These are phyloP conservation scores for Phytopythium chamaehyphon DNA, from an alignment of 352 stramenopile genomes.

Conservation along the genomic window DNA sequence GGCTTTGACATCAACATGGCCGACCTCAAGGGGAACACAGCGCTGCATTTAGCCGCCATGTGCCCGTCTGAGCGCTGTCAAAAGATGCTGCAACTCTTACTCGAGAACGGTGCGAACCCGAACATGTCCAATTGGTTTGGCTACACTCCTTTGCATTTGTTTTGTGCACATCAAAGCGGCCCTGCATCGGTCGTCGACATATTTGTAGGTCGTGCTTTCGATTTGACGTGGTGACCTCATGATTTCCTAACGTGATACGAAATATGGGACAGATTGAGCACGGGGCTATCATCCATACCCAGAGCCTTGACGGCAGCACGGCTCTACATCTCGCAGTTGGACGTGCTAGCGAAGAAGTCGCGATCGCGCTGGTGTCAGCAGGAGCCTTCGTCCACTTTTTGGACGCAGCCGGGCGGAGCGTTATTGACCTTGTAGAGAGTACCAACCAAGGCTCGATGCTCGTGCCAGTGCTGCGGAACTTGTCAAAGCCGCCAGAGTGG, in stretches of 20 bases:
- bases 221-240: background rate
- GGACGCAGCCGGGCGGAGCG: constrained; percentile 74
- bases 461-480: constrained; percentile 76
- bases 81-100: constrained; percentile 75
- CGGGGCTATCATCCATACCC: constrained; percentile 65
- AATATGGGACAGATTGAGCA: constrained; percentile 82
- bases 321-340: constrained; percentile 76
- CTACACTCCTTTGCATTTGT: constrained; percentile 83
- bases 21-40: constrained; percentile 82
- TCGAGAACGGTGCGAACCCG: constrained; percentile 77
- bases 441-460: constrained; percentile 79
- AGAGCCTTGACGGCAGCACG: constrained; percentile 84
- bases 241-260: too few relatives aligned
- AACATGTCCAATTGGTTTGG: constrained; percentile 83
- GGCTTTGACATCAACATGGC: constrained; percentile 76
- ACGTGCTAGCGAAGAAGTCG: constrained; percentile 63
- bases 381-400: constrained; percentile 76
- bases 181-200: constrained; percentile 66
- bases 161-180: constrained; percentile 76
- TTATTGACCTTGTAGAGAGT: constrained; percentile 80
- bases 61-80: constrained; percentile 73
- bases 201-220: constrained; percentile 43
- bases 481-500: constrained; percentile 56
- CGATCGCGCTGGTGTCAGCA: constrained; percentile 65
- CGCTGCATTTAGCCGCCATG: constrained; percentile 81